These are phyloP conservation scores for Penicillium sp. DNA, from an alignment of 2,329 filamentous ascomycete species.

Conservation along the genomic window DNA sequence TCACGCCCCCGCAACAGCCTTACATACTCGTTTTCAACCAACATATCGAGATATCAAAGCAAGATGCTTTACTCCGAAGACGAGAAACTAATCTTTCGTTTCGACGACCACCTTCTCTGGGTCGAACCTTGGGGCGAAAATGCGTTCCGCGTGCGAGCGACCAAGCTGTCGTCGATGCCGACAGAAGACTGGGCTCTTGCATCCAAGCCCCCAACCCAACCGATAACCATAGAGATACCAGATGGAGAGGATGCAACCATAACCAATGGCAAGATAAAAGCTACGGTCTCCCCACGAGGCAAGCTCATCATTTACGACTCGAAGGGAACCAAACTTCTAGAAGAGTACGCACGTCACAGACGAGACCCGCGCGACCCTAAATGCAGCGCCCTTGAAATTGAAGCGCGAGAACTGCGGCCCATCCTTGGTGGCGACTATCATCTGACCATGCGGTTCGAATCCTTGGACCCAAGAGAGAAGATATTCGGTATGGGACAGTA, in stretches of 20 bases:
- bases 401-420: constrained; percentile 63
- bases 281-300: constrained; percentile 51
- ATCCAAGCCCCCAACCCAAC: constrained; percentile 19
- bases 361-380: constrained; percentile 60
- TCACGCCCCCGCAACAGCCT: neutral
- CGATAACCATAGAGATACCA: constrained; percentile 20
- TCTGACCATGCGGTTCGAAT: constrained; percentile 64
- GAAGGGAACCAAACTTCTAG: constrained; percentile 50
- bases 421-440: constrained; percentile 60
- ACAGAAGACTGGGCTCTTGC: constrained; percentile 43
- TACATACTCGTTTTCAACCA: neutral
- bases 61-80: constrained; percentile 41
- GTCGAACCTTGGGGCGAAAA: constrained; percentile 46
- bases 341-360: constrained; percentile 59
- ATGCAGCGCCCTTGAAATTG: constrained; percentile 60
- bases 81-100: constrained; percentile 40
- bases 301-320: constrained; percentile 56
- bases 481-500: constrained; percentile 74
- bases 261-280: constrained; percentile 55
- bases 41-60: neutral
- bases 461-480: constrained; percentile 58
- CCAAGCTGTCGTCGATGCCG: constrained; percentile 42
- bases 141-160: constrained; percentile 44
- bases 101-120: constrained; percentile 44
- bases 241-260: constrained; percentile 43